Base-by-base conservation (phyloP, 441 rosid genomes). In the Biscutella laevigata region DNA sequence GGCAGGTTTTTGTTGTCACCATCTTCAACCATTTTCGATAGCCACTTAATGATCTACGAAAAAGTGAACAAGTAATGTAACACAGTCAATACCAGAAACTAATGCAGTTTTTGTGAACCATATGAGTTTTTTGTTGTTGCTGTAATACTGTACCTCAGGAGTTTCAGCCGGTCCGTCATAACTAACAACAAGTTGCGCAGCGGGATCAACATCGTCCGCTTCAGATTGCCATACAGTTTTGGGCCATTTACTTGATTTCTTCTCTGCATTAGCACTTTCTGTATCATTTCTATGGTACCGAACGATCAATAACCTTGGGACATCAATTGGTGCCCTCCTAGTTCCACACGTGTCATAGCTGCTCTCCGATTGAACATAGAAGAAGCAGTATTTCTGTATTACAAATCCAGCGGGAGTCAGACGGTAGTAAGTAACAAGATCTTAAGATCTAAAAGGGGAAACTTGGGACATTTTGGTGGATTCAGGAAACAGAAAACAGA, bases 311-410 rank as follows among this genome's bases (percentile, higher is more conserved):
- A 92, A 58, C 74, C 69, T 69, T 34, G 99, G 95, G 46, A 82
- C 82, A 73, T 92, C 95, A 59, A 47, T 41, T 19, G 81, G 70
- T 59, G 74, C 86, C 64, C 76, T 88, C 76, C 94, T 80, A 37
- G 88, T 86, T 68, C 99, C 99, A 70, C 99, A 92, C 4, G 96
- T 86, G 47, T 88, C 95, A 76, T 77, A 82, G 71, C 83, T 71
- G 47, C 79, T 81, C 61, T 92, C 99, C 6, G 83, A 77, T 61
- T 82, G 83, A 47, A 92, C 83, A 71, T 88, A 92, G 78, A 85
- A 92, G 53, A 76, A 75, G 67, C 99, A 92, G 62, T 82, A 92
- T 74, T 77, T 84, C 96, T 91, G 91, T 57, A 67, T 28, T 58
- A 67, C 35, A 67, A 39, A 19, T 46, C 42, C 37, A 13, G 38